Base-by-base conservation (phyloP, 73 alveolate species). In the Symbiodinium pilosum region DNA sequence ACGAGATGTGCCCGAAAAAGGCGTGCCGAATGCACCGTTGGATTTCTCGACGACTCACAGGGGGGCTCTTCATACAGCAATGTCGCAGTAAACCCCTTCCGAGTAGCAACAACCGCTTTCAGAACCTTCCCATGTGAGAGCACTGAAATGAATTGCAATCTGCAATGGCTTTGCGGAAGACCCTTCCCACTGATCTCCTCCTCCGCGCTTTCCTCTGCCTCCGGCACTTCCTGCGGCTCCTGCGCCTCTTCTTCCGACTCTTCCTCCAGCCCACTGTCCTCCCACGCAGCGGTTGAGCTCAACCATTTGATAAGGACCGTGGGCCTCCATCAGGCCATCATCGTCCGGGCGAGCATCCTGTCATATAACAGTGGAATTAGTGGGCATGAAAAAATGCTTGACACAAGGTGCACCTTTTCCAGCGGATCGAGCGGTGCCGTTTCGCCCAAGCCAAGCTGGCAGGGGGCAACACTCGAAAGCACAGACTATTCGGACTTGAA, bases 401-500 rank as follows among this genome's bases (percentile, higher is more conserved):
- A 52, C 71, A 54, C 2, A 30, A 54, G 26, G 71, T 30, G 26
- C 73, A 54, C 7, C 73, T 2, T 16, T 6, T 6, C 73, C 73
- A 54, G 81, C 81, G 30, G 81, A 18, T 38, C 81, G 20, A 28
- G 81, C 32, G 81, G 81, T 38, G 12, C 38, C 34, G 81, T 64
- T 38, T 64, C 81, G 81, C 81, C 81, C 81, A 64, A 38, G 81
- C 38, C 81, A 38, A 64, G 26, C 73, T 54, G 73, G 73, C 73
- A 54, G 20, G 73, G 32, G 26, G 8, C 73, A 6, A 54, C n/a
- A 54, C n/a, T n/a, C n/a, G n/a, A n/a, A n/a, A n/a, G n/a, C n/a
- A n/a, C n/a, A n/a, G n/a, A n/a, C n/a, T n/a, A n/a, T n/a, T n/a
- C n/a, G n/a, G n/a, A n/a, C n/a, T n/a, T n/a, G n/a, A n/a, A n/a